Evolutionary conservation across 306 rosid species (phyloP).

Genomic region (Lathyrus aphaca): DNA sequence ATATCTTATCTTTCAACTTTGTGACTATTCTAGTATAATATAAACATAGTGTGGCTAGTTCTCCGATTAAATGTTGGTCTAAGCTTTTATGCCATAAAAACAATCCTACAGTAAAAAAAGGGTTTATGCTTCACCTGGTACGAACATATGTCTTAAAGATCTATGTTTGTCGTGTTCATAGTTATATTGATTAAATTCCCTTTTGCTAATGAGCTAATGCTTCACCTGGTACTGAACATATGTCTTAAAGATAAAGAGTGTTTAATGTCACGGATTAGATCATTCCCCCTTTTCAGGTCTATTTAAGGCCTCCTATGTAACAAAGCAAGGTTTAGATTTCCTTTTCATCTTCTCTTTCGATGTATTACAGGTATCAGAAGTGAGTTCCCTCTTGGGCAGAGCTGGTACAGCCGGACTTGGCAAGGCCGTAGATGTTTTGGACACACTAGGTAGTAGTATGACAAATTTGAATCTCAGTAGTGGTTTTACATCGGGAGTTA

Average conservation of each 20-base stretch:
- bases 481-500: slow-evolving; percentile 85
- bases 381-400: slow-evolving; percentile 88
- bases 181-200: background rate
- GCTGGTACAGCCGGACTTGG: slow-evolving; percentile 99
- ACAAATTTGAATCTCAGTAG: slow-evolving; percentile 77
- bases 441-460: slow-evolving; percentile 98
- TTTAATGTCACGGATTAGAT: slow-evolving; percentile 28
- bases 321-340: background rate
- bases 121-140: too few species aligned
- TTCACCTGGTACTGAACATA: slow-evolving; percentile 5
- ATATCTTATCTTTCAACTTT: slow-evolving; percentile 22
- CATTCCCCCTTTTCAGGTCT: slow-evolving; percentile 20
- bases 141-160: too few species aligned
- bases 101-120: background rate
- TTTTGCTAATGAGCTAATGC: slow-evolving; percentile 25
- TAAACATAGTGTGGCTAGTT: too few species aligned
- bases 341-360: slow-evolving; percentile 32
- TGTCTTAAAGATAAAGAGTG: slow-evolving; percentile 16
- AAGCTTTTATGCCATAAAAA: too few species aligned
- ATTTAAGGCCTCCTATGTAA: slow-evolving; percentile 4
- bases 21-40: background rate
- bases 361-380: slow-evolving; percentile 85
- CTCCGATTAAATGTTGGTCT: too few species aligned
- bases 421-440: slow-evolving; percentile 98
- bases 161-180: background rate